A percentile compares a stretch with the other conserved stretches of the same genome.
These are phyloP conservation scores for Xylariaceae sp. DNA, from an alignment of 2,329 filamentous ascomycete species.

Conservation along the genomic window DNA sequence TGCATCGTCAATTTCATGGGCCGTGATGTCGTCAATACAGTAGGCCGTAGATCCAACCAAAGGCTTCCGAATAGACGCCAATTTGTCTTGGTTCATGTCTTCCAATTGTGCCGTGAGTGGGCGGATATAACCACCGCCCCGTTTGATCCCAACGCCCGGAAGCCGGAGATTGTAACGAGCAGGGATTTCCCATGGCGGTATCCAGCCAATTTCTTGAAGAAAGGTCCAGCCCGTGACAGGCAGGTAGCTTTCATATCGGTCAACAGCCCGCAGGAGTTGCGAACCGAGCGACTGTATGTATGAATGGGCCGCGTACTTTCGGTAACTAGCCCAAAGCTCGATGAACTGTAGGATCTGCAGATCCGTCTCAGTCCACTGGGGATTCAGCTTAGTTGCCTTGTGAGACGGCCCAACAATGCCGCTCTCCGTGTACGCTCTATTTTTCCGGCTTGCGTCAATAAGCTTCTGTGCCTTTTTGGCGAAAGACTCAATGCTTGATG, in stretches of 20 bases:
- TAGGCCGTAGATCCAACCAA: conserved; percentile 58
- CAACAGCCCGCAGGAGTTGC: conserved; percentile 55
- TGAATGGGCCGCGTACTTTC: conserved; percentile 47
- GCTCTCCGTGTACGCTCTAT: conserved; percentile 44
- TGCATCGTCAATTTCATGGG: conserved; percentile 72
- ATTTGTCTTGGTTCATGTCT: conserved; percentile 38
- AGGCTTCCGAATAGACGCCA: conserved; percentile 48
- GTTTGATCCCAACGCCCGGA: conserved; percentile 41
- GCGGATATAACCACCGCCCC: conserved; percentile 39
- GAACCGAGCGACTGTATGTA: conserved; percentile 57
- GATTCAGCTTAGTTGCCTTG: conserved; percentile 7
- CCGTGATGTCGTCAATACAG: conserved; percentile 63
- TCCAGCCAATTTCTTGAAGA: conserved; percentile 68
- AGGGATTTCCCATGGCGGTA: conserved; percentile 65
- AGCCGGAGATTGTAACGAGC: conserved; percentile 56
- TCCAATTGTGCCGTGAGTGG: conserved; percentile 30
- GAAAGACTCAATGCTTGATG: conserved; percentile 34
- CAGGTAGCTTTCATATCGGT: conserved; percentile 52
- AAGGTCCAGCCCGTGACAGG: conserved; percentile 55
- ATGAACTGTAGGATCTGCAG: conserved; percentile 60
- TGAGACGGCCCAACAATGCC: conserved; percentile 43
- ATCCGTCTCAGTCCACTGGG: conserved; percentile 45
- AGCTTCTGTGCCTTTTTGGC: conserved; percentile 42
- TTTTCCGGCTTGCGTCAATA: conserved; percentile 47
- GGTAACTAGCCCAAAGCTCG: conserved; percentile 59